Evolutionary conservation across 148 eudicot species (phyloP).

Genomic region (Amaranthus hypochondriacus): DNA sequence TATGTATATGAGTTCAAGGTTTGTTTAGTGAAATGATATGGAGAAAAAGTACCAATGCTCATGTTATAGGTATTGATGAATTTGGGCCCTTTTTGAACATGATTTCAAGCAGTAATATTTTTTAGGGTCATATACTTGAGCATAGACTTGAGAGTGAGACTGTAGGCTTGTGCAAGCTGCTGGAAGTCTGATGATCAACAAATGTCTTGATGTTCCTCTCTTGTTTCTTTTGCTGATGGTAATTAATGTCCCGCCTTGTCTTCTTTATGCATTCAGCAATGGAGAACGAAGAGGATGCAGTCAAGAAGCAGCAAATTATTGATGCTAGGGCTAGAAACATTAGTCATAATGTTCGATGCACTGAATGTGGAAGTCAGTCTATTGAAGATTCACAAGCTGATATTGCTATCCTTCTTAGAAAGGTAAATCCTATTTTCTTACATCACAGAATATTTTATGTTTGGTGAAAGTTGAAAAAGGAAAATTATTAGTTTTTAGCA

Average conservation of each 20-base stretch:
- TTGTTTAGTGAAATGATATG: no score
- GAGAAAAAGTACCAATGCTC: no score
- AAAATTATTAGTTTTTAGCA: not conserved
- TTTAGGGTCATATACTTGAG: no score
- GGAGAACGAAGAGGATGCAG: constrained; percentile 52
- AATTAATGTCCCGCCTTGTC: not conserved
- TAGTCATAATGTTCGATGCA: constrained; percentile 92
- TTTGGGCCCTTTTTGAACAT: not conserved
- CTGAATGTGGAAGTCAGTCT: constrained; percentile 96
- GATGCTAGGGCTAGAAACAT: constrained; percentile 88
- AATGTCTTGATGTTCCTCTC: not conserved
- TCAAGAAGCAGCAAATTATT: constrained; percentile 52
- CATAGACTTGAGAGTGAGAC: no score
- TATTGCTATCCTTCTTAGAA: constrained; percentile 82
- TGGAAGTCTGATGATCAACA: no score
- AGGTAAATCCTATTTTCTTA: constrained; percentile 35
- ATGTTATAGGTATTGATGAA: not conserved
- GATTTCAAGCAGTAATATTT: no score
- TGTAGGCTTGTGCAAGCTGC: no score
- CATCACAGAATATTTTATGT: not conserved
- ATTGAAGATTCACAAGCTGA: constrained; percentile 99
- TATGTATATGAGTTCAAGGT: no score
- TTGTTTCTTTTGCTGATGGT: not conserved
- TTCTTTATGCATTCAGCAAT: constrained; percentile 21
- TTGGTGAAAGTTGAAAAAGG: not conserved